Evolutionary conservation across 2,329 filamentous ascomycete genomes (phyloP).

Genomic region (Aureobasidium sp.): DNA sequence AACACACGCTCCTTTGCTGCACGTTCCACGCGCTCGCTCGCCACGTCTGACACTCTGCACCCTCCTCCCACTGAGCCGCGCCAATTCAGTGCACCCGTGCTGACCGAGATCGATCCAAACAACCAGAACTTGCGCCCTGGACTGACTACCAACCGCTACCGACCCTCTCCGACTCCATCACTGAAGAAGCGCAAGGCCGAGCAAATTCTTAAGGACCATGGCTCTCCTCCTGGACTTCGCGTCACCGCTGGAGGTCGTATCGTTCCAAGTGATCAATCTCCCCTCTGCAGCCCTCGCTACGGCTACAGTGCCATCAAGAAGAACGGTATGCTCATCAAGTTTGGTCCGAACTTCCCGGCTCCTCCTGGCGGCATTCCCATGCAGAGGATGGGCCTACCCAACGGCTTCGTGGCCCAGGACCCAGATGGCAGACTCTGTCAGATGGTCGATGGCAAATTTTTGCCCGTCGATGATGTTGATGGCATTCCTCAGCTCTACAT

Average conservation of each 20-base stretch:
- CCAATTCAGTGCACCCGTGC: conserved; percentile 20
- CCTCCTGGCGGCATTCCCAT: conserved; percentile 24
- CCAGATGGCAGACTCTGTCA: conserved; percentile 31
- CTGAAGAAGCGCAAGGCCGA: conserved; percentile 45
- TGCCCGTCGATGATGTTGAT: conserved; percentile 29
- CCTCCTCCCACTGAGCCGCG: conserved; percentile 20
- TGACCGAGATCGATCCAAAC: conserved; percentile 30
- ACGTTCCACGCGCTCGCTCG: conserved; percentile 30
- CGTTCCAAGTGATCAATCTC: conserved; percentile 41
- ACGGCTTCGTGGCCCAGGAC: conserved; percentile 34
- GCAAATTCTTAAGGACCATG: conserved; percentile 45
- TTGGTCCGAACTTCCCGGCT: conserved; percentile 30
- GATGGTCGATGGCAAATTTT: conserved; percentile 31
- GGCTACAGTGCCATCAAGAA: conserved; percentile 32
- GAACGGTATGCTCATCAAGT: conserved; percentile 33
- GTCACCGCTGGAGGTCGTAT: conserved; percentile 48
- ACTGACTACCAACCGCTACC: conserved; percentile 19
- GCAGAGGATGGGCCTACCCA: conserved; percentile 21
- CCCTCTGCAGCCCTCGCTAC: conserved; percentile 33
- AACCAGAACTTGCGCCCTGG: conserved; percentile 24
- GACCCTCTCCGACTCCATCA: conserved; percentile 43
- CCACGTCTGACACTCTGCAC: conserved; percentile 25
- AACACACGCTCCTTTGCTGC: conserved; percentile 31
- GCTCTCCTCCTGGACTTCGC: conserved; percentile 44
- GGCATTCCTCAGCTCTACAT: conserved; percentile 31